phyloP scores from a whole-genome alignment of 495 filamentous ascomycete genomes.

The Jackrogersella minutella region DNA sequence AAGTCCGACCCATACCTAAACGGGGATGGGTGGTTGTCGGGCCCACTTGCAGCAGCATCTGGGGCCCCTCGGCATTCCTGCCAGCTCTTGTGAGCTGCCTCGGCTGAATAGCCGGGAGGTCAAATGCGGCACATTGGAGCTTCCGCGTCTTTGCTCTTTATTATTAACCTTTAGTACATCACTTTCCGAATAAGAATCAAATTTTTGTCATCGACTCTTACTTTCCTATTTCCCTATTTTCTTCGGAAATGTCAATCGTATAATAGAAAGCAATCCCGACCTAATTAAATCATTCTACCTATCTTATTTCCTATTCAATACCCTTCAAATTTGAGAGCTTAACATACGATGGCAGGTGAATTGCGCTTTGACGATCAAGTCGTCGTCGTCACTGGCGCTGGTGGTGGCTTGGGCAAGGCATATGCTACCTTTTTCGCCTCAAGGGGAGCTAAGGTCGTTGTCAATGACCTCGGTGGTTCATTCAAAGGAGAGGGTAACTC shows the following conservation, averaged over 20 bases:
- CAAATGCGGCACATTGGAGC: conserved; percentile 40
- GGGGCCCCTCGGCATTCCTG: conserved; percentile 46
- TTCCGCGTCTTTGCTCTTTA: conserved; percentile 27
- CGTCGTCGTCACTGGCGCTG: conserved; percentile 95
- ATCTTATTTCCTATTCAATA: conserved; percentile 11
- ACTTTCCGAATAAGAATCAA: not conserved
- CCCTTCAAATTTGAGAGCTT: conserved; percentile 37
- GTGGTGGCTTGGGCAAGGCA: conserved; percentile 91
- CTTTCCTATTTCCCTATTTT: no score
- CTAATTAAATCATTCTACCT: conserved; percentile 1
- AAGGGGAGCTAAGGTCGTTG: conserved; percentile 93
- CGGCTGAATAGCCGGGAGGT: conserved; percentile 45
- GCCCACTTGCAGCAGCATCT: conserved; percentile 10
- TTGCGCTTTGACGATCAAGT: conserved; percentile 96
- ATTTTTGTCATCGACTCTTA: conserved; percentile 10
- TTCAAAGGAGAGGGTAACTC: conserved; percentile 94
- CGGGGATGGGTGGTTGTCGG: conserved; percentile 6
- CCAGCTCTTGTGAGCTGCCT: conserved; percentile 44
- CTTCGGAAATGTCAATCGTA: conserved; percentile 15
- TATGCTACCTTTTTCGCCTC: conserved; percentile 93
- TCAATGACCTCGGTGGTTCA: conserved; percentile 94
- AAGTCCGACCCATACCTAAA: conserved; percentile 18
- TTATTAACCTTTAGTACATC: conserved; percentile 12
- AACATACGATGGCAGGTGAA: conserved; percentile 70
- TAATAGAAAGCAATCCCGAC: conserved; percentile 12